These are phyloP conservation scores for Pichia sp. DNA, from an alignment of 1,139 yeast species.

Conservation along the genomic window DNA sequence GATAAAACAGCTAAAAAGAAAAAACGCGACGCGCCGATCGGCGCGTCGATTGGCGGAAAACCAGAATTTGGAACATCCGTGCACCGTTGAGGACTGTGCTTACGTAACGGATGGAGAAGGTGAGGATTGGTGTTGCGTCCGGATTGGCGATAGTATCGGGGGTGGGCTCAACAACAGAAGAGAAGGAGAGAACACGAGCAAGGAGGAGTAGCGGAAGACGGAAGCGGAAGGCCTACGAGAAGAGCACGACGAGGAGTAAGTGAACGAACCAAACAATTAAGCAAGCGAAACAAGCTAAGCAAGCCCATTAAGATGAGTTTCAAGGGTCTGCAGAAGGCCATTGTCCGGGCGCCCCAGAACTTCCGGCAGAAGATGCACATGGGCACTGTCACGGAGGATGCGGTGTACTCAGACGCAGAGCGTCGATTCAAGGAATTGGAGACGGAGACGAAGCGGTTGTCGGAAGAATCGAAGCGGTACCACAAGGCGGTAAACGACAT, in stretches of 20 bases:
- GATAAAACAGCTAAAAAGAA: background rate
- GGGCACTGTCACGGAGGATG: conserved; percentile 81
- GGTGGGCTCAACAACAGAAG: background rate
- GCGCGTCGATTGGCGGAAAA: background rate
- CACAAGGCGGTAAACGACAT: conserved; percentile 88
- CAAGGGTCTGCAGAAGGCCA: conserved; percentile 86
- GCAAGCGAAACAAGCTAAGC: too few relatives aligned
- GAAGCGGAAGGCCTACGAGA: background rate
- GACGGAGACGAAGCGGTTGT: conserved; percentile 79
- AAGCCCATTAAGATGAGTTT: conserved; percentile 59
- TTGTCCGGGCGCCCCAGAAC: conserved; percentile 79
- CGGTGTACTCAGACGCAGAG: conserved; percentile 92
- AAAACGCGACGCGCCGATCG: background rate
- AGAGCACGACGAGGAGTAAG: background rate
- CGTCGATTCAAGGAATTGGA: conserved; percentile 92
- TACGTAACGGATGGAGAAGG: background rate
- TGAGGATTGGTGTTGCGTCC: background rate
- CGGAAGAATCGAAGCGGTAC: conserved; percentile 86
- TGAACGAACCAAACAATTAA: too few relatives aligned
- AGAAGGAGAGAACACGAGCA: background rate
- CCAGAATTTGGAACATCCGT: background rate
- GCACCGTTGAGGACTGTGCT: background rate
- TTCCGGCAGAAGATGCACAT: conserved; percentile 74
- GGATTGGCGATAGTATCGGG: background rate
- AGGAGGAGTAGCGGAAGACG: background rate